Evolutionary conservation across 2,329 filamentous ascomycete genomes (phyloP).

Genomic region (Elsinoe australis): DNA sequence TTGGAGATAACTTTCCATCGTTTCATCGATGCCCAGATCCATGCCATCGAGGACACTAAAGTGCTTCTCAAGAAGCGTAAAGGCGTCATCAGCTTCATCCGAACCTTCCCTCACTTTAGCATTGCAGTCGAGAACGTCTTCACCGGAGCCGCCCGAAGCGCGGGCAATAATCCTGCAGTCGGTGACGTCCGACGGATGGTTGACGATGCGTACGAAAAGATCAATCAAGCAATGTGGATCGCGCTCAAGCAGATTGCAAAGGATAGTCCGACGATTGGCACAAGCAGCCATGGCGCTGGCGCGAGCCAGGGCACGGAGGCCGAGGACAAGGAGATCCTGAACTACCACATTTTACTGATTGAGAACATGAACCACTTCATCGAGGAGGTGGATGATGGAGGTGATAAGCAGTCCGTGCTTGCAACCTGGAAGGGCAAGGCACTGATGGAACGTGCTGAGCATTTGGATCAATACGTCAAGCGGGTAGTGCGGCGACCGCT

Average conservation of each 20-base stretch:
- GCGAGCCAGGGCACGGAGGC: constrained; percentile 46
- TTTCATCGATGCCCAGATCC: constrained; percentile 90
- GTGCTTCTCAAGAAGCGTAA: constrained; percentile 99
- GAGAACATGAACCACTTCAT: constrained; percentile 99
- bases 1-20: constrained; percentile 71
- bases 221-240: constrained; percentile 95
- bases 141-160: constrained; percentile 34
- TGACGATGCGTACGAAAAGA: constrained; percentile 77
- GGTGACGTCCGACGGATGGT: constrained; percentile 64
- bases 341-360: constrained; percentile 94
- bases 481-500: constrained; percentile 83
- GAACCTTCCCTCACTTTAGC: constrained; percentile 84
- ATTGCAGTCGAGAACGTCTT: constrained; percentile 78
- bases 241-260: constrained; percentile 90
- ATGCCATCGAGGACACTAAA: constrained; percentile 94
- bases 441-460: constrained; percentile 69
- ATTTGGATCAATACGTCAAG: constrained; percentile 78
- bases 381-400: constrained; percentile 69
- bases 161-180: constrained; percentile 45
- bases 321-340: constrained; percentile 93
- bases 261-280: constrained; percentile 48
- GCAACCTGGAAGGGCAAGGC: constrained; percentile 78
- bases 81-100: constrained; percentile 91
- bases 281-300: constrained; percentile 46
- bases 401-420: constrained; percentile 62